Evolutionary conservation across 2,329 filamentous ascomycete genomes (phyloP).

Genomic region (Byssothecium circinans): DNA sequence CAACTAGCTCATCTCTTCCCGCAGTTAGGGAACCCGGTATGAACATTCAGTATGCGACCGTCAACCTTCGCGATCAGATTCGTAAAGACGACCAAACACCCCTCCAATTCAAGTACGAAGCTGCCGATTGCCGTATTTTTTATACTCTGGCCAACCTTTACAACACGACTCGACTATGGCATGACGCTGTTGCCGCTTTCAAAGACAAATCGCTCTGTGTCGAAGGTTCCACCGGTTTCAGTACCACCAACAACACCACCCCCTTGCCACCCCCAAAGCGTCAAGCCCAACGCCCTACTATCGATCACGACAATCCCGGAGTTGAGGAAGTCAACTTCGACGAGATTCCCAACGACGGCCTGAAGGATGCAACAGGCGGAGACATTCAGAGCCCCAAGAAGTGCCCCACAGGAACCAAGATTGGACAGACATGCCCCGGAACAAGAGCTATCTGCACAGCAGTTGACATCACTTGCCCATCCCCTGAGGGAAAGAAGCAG

Average conservation of each 20-base stretch:
- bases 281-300: neutral
- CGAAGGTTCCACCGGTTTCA: slow-evolving; percentile 32
- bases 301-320: slow-evolving; percentile 2
- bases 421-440: neutral
- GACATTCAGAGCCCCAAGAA: neutral
- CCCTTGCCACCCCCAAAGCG: neutral
- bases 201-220: slow-evolving; percentile 36
- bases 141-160: slow-evolving; percentile 41
- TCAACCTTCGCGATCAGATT: slow-evolving; percentile 47
- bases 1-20: slow-evolving; percentile 6
- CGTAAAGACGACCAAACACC: slow-evolving; percentile 32
- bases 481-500: neutral
- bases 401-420: neutral
- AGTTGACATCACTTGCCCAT: neutral
- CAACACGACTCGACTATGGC: slow-evolving; percentile 43
- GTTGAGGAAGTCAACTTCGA: slow-evolving; percentile 11
- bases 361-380: neutral
- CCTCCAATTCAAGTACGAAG: slow-evolving; percentile 43
- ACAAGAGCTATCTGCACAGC: neutral
- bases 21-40: slow-evolving; percentile 20
- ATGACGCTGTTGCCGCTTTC: slow-evolving; percentile 38
- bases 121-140: slow-evolving; percentile 45
- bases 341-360: slow-evolving; percentile 6
- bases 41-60: slow-evolving; percentile 22
- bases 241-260: slow-evolving; percentile 9